Percentiles rank a stretch among this genome's conserved stretches.
These are phyloP conservation scores for Gastrodia elata DNA, from an alignment of 106 monocot genomes.

Conservation along the genomic window DNA sequence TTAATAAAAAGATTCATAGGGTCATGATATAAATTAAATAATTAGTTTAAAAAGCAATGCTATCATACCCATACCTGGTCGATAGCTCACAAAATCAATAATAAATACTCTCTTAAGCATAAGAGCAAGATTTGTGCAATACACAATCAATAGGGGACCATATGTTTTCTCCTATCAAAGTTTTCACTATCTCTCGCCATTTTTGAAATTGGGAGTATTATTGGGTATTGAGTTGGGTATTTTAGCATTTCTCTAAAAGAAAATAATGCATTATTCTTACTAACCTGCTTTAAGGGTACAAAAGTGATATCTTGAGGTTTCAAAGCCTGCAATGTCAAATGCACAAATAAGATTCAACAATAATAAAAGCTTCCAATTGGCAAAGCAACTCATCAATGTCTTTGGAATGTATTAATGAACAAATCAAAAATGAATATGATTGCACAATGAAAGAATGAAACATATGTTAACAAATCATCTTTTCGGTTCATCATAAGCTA, in stretches of 20 bases:
- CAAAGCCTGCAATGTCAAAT: constrained; percentile 49
- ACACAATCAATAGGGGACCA: too few relatives aligned
- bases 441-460: background rate
- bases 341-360: constrained; percentile 3
- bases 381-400: background rate
- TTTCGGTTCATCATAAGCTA: background rate
- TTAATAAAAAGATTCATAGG: background rate
- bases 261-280: constrained; percentile 5
- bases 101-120: too few relatives aligned
- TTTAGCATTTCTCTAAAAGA: too few relatives aligned
- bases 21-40: background rate
- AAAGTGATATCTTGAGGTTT: constrained; percentile 66
- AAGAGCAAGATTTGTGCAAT: too few relatives aligned
- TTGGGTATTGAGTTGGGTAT: too few relatives aligned
- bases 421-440: background rate
- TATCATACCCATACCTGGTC: too few relatives aligned
- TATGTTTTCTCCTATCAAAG: too few relatives aligned
- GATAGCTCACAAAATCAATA: too few relatives aligned
- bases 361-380: background rate
- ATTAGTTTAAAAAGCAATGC: too few relatives aligned
- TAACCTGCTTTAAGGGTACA: constrained; percentile 81
- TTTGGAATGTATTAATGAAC: background rate
- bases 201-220: too few relatives aligned
- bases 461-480: background rate
- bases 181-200: too few relatives aligned